Percentiles rank a stretch among this genome's conserved stretches.
Conservation (phyloP, 1,139 yeast species). For the Debaryomycetaceae sp. region DNA sequence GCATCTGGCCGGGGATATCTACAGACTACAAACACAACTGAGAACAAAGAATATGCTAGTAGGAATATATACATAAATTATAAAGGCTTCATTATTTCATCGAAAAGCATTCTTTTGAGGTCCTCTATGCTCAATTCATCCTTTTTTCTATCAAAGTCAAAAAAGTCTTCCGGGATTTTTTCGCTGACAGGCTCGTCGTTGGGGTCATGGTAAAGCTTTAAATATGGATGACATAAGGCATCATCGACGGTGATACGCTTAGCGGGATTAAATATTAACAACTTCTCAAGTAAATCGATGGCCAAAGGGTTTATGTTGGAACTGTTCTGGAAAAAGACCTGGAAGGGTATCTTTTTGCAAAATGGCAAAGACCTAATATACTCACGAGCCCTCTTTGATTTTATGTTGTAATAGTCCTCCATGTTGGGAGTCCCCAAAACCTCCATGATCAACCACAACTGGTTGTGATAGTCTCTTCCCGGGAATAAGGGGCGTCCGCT, state of each 20-base stretch:
- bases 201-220: slow-evolving; percentile 65
- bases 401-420: slow-evolving; percentile 78
- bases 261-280: slow-evolving; percentile 62
- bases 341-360: slow-evolving; percentile 44
- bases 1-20: too few relatives aligned
- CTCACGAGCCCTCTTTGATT: slow-evolving; percentile 80
- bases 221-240: slow-evolving; percentile 66
- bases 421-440: slow-evolving; percentile 85
- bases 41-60: neutral
- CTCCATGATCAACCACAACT: slow-evolving; percentile 80
- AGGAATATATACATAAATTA: slow-evolving; percentile 6
- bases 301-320: slow-evolving; percentile 49
- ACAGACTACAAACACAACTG: too few relatives aligned
- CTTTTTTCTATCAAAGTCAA: slow-evolving; percentile 58
- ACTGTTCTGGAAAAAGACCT: slow-evolving; percentile 33
- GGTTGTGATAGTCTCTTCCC: slow-evolving; percentile 92
- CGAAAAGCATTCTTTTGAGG: slow-evolving; percentile 51
- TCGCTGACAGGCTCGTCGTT: slow-evolving; percentile 67
- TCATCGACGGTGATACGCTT: slow-evolving; percentile 62
- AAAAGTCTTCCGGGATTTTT: slow-evolving; percentile 54
- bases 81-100: slow-evolving; percentile 47
- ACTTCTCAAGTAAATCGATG: slow-evolving; percentile 55
- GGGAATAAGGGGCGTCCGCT: slow-evolving; percentile 87
- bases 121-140: slow-evolving; percentile 47
- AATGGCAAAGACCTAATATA: slow-evolving; percentile 77